Conservation (phyloP, 805 yeast genomes). For the Saturnispora zaruensis region DNA sequence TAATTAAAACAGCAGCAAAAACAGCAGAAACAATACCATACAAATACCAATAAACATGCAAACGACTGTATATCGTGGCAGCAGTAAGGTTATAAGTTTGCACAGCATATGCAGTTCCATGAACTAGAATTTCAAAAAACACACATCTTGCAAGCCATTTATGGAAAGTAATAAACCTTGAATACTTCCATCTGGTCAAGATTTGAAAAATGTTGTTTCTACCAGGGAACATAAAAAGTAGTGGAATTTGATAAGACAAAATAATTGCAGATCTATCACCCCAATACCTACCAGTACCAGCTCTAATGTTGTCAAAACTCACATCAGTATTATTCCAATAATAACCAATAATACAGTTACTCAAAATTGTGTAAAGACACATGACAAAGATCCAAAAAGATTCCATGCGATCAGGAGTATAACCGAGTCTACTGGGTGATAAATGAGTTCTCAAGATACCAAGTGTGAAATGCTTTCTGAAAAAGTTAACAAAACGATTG, state of each 20-base stretch:
- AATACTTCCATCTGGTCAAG: constrained; percentile 49
- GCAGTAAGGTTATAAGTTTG: constrained; percentile 19
- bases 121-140: constrained; percentile 36
- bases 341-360: constrained; percentile 19
- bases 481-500: constrained; percentile 22
- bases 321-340: constrained; percentile 18
- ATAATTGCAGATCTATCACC: constrained; percentile 50
- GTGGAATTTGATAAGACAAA: constrained; percentile 39
- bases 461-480: constrained; percentile 21
- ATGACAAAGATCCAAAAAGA: constrained; percentile 34
- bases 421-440: constrained; percentile 17
- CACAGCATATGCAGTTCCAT: constrained; percentile 28
- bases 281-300: constrained; percentile 28
- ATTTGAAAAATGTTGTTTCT: constrained; percentile 54
- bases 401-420: constrained; percentile 49
- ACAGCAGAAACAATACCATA: constrained; percentile 32
- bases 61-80: constrained; percentile 20
- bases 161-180: constrained; percentile 50
- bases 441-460: constrained; percentile 23
- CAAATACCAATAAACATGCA: constrained; percentile 23
- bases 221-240: constrained; percentile 50
- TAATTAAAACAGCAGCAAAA: constrained; percentile 15
- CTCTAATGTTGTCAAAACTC: constrained; percentile 14
- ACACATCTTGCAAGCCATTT: constrained; percentile 46
- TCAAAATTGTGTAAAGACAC: constrained; percentile 22